phyloP scores from a whole-genome alignment of 2,329 filamentous ascomycete genomes.

The Hortaea sp. region DNA sequence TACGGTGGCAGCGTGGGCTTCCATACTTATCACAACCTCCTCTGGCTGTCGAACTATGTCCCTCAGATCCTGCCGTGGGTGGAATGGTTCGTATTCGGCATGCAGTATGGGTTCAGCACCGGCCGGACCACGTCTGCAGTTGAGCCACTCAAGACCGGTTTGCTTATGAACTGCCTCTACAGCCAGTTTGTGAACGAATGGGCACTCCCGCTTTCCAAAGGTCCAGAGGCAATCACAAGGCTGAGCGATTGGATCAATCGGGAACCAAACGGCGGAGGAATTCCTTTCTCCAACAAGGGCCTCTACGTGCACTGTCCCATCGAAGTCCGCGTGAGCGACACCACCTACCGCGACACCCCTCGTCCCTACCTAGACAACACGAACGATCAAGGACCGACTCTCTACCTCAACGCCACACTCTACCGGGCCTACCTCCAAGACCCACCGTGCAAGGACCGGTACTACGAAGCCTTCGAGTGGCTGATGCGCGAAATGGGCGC shows the following conservation, averaged over 20 bases:
- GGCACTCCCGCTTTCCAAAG: conserved; percentile 77
- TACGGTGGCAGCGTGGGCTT: conserved; percentile 78
- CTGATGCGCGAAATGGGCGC: conserved; percentile 79
- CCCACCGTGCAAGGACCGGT: conserved; percentile 63
- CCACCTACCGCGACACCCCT: conserved; percentile 39
- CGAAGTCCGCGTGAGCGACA: conserved; percentile 79
- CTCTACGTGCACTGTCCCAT: conserved; percentile 83
- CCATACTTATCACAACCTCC: conserved; percentile 82
- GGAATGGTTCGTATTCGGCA: conserved; percentile 93
- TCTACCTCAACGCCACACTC: conserved; percentile 84
- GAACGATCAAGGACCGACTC: conserved; percentile 54
- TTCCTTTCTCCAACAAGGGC: conserved; percentile 70
- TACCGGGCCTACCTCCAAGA: conserved; percentile 74
- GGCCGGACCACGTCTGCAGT: conserved; percentile 61
- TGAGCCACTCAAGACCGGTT: conserved; percentile 66
- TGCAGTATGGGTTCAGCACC: conserved; percentile 87
- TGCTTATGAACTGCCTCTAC: conserved; percentile 95
- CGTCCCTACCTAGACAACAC: conserved; percentile 67
- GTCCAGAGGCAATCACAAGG: conserved; percentile 75
- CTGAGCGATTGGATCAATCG: conserved; percentile 79
- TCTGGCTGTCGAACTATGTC: conserved; percentile 67
- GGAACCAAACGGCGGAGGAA: conserved; percentile 54
- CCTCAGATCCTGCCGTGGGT: conserved; percentile 76
- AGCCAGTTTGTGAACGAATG: conserved; percentile 99
- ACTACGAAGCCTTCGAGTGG: conserved; percentile 86